These are phyloP conservation scores for Herpetospermum pedunculosum DNA, from an alignment of 306 rosid species.

Conservation along the genomic window DNA sequence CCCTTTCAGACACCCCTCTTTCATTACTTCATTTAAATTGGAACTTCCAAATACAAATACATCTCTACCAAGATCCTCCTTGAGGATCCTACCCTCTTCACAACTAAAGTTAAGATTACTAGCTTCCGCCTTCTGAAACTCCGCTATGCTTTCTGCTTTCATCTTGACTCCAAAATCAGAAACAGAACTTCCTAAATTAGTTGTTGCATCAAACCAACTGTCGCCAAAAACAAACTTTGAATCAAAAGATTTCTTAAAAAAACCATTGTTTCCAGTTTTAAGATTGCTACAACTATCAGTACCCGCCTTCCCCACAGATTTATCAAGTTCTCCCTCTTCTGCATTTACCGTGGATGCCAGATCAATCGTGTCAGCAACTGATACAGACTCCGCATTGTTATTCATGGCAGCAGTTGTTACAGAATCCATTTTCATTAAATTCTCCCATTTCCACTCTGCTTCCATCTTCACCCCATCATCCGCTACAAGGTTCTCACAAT, in stretches of 20 bases:
- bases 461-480: not conserved
- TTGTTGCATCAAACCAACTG: conserved; percentile 9
- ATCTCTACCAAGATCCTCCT: conserved; percentile 13
- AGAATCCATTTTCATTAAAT: conserved; percentile 5
- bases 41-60: conserved; percentile 24
- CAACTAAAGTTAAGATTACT: not conserved
- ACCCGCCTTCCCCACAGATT: conserved; percentile 7
- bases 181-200: conserved; percentile 10
- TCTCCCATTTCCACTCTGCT: not conserved
- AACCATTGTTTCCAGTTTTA: conserved; percentile 6
- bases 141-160: conserved; percentile 18
- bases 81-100: not conserved
- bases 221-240: conserved; percentile 13
- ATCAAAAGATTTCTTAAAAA: conserved; percentile 12
- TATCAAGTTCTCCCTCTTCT: conserved; percentile 1
- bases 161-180: conserved; percentile 7
- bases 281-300: not conserved
- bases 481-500: not conserved
- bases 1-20: not conserved
- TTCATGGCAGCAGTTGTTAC: not conserved
- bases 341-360: not conserved
- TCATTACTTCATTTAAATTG: not conserved
- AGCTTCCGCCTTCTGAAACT: conserved; percentile 13
- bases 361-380: not conserved
- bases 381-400: not conserved